Evolutionary conservation across 2,329 filamentous ascomycete species (phyloP).

Genomic region (Seiridium unicorne): DNA sequence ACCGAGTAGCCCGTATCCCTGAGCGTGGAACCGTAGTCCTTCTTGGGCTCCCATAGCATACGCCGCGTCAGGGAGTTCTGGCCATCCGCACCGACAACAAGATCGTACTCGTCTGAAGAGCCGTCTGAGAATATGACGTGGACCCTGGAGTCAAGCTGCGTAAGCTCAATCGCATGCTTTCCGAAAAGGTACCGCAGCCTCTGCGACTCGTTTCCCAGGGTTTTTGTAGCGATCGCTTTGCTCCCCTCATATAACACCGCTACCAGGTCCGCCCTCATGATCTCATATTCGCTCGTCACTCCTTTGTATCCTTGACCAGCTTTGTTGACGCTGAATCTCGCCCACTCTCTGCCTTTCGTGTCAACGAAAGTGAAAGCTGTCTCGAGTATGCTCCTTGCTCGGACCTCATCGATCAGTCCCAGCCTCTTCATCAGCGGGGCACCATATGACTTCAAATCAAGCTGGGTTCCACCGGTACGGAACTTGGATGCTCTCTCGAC

Average conservation of each 20-base stretch:
- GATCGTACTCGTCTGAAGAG: slow-evolving; percentile 40
- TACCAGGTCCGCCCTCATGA: slow-evolving; percentile 52
- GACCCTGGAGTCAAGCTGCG: slow-evolving; percentile 12
- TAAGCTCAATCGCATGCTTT: slow-evolving; percentile 19
- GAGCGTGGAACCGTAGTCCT: slow-evolving; percentile 30
- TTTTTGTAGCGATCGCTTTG: slow-evolving; percentile 14
- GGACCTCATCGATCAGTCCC: slow-evolving; percentile 3
- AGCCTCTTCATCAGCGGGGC: slow-evolving; percentile 1
- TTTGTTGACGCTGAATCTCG: not conserved
- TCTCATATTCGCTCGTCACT: slow-evolving; percentile 50
- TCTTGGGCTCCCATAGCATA: slow-evolving; percentile 34
- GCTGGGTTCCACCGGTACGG: not conserved
- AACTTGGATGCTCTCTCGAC: slow-evolving; percentile 1
- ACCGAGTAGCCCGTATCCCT: slow-evolving; percentile 22
- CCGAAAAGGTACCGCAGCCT: slow-evolving; percentile 25
- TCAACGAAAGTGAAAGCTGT: not conserved
- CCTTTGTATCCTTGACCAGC: slow-evolving; percentile 18
- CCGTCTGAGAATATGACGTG: slow-evolving; percentile 39
- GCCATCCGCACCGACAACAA: slow-evolving; percentile 57
- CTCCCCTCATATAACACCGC: slow-evolving; percentile 35
- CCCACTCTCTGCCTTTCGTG: not conserved
- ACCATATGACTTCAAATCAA: not conserved
- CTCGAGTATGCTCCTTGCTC: slow-evolving; percentile 1
- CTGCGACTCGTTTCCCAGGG: slow-evolving; percentile 12
- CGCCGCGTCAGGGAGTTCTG: slow-evolving; percentile 35